Evolutionary conservation across 2,329 filamentous ascomycete species (phyloP).

Genomic region (Pyricularia sp.): DNA sequence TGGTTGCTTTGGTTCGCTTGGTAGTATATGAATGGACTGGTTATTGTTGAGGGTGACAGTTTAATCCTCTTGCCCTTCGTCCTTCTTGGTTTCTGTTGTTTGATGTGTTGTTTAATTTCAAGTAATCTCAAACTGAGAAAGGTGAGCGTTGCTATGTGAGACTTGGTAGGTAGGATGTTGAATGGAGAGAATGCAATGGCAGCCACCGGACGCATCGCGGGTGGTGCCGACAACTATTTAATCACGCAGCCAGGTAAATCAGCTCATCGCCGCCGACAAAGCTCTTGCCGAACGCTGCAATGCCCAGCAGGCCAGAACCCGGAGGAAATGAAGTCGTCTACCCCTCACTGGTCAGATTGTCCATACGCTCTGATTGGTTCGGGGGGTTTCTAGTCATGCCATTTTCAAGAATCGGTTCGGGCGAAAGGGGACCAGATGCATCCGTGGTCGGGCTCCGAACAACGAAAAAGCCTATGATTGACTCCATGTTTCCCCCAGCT

Average conservation of each 20-base stretch:
- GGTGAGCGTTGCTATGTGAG: background rate
- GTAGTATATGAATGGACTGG: background rate
- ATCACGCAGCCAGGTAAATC: background rate
- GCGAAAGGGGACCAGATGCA: background rate
- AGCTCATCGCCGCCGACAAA: background rate
- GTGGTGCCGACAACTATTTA: background rate
- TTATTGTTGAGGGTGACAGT: background rate
- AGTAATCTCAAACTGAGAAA: background rate
- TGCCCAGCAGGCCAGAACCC: background rate
- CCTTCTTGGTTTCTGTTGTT: background rate
- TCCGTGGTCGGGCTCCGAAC: background rate
- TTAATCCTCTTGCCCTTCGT: background rate
- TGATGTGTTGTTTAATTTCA: background rate
- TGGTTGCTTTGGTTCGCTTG: background rate
- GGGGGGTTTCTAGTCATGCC: background rate
- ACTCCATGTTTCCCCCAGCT: background rate
- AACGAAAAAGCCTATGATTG: background rate
- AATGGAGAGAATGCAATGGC: background rate
- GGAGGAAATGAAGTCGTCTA: background rate
- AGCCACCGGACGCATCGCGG: background rate
- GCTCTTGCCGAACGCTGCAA: background rate
- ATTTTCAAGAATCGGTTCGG: background rate
- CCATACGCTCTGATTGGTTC: background rate
- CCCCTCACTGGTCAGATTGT: background rate
- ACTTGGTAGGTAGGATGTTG: background rate